A percentile compares a stretch with the other conserved stretches of the same genome.
These are phyloP conservation scores for Phaseolus lunatus DNA, from an alignment of 306 rosid species.

Conservation along the genomic window DNA sequence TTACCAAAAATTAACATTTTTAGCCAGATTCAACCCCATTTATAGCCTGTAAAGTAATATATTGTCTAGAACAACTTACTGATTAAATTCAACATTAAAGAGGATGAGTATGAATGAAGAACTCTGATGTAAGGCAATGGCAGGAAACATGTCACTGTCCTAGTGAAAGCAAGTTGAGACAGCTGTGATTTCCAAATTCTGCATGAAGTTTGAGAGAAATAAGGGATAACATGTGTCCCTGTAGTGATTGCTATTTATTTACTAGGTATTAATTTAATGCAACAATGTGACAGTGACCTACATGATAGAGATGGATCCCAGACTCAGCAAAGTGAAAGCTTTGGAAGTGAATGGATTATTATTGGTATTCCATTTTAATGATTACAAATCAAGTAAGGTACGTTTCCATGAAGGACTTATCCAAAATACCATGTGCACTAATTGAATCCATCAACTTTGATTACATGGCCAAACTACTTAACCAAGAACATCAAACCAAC, in stretches of 20 bases:
- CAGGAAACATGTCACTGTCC: slow-evolving; percentile 35
- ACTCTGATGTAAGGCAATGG: not conserved
- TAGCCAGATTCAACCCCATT: no score
- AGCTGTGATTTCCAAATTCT: not conserved
- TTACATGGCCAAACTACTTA: slow-evolving; percentile 21
- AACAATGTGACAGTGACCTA: not conserved
- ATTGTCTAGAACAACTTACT: not conserved
- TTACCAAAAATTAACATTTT: no score
- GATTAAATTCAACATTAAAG: not conserved
- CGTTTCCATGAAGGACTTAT: slow-evolving; percentile 35
- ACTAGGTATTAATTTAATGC: slow-evolving; percentile 27
- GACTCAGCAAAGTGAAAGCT: not conserved
- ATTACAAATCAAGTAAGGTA: slow-evolving; percentile 8
- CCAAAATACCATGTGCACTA: slow-evolving; percentile 38
- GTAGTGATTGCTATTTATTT: slow-evolving; percentile 18
- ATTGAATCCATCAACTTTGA: slow-evolving; percentile 15
- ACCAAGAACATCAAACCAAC: slow-evolving; percentile 34
- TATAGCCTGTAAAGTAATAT: not conserved
- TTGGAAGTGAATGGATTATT: slow-evolving; percentile 8
- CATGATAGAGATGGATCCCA: not conserved
- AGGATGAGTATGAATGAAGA: slow-evolving; percentile 12
- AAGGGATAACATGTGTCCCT: not conserved
- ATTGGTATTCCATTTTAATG: slow-evolving; percentile 1
- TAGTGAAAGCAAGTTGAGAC: slow-evolving; percentile 21
- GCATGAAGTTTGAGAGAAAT: slow-evolving; percentile 7